A percentile compares a stretch with the other conserved stretches of the same genome.
Conservation (phyloP, 768 basidiomycete genomes). For the Pleurotus tuber-regium region DNA sequence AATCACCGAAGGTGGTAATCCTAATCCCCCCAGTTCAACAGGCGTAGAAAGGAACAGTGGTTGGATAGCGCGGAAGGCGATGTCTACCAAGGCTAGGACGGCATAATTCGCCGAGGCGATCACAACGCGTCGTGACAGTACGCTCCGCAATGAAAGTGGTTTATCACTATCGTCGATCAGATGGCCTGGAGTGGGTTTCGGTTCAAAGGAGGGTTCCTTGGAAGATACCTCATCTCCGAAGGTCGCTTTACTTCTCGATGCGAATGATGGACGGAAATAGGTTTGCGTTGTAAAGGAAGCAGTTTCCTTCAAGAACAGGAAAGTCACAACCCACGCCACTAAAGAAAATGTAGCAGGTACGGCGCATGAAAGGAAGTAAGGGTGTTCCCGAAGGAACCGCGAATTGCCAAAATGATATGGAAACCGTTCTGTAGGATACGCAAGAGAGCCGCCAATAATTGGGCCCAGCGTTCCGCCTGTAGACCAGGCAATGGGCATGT, state of each 20-base stretch:
- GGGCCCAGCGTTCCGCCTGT: conserved; percentile 27
- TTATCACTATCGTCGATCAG: neutral
- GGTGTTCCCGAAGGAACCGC: conserved; percentile 46
- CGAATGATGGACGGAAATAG: neutral
- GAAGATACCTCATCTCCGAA: conserved; percentile 10
- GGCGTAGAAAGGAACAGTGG: conserved; percentile 62
- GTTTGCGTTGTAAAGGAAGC: neutral
- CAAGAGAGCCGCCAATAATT: conserved; percentile 49
- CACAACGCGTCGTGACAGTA: conserved; percentile 55
- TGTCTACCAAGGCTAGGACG: conserved; percentile 52
- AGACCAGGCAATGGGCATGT: conserved; percentile 34
- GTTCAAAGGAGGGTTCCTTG: conserved; percentile 8
- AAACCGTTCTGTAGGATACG: conserved; percentile 49
- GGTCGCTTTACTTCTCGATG: neutral
- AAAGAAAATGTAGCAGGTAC: conserved; percentile 48
- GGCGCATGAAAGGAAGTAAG: conserved; percentile 57
- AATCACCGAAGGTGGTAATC: conserved; percentile 48
- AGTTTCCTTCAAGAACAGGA: conserved; percentile 42
- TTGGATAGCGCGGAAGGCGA: conserved; percentile 29
- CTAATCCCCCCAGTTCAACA: conserved; percentile 54
- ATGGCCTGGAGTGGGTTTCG: conserved; percentile 19
- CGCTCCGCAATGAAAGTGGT: conserved; percentile 24
- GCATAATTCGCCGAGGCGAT: conserved; percentile 72
- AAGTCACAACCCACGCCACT: conserved; percentile 41
- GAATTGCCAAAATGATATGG: conserved; percentile 41